phyloP scores from a whole-genome alignment of 2,329 filamentous ascomycete species.

The Dissoconium aciculare region DNA sequence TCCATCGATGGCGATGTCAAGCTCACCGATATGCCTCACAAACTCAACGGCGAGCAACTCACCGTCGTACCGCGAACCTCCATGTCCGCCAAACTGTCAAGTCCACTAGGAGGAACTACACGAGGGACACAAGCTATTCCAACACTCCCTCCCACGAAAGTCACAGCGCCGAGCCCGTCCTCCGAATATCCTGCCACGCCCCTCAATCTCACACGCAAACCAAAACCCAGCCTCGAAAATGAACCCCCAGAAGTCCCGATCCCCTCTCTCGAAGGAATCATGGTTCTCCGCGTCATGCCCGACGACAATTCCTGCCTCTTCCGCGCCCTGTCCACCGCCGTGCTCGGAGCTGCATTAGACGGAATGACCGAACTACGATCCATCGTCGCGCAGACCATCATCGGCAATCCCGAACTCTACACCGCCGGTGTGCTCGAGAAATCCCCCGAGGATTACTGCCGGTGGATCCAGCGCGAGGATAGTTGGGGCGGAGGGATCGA shows the following conservation, averaged over 20 bases:
- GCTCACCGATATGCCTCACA: constrained; percentile 43
- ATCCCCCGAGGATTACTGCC: constrained; percentile 57
- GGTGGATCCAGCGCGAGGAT: constrained; percentile 63
- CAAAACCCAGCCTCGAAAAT: constrained; percentile 32
- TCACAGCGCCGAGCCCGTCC: constrained; percentile 14
- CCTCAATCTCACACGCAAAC: constrained; percentile 27
- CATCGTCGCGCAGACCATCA: constrained; percentile 66
- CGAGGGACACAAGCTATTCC: constrained; percentile 13
- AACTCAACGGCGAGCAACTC: constrained; percentile 53
- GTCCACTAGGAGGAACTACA: constrained; percentile 16
- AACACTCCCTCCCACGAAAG: constrained; percentile 13
- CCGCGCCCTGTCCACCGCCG: constrained; percentile 66
- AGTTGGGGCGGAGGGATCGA: constrained; percentile 90
- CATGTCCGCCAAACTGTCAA: constrained; percentile 22
- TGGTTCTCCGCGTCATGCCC: constrained; percentile 81
- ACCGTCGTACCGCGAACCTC: constrained; percentile 42
- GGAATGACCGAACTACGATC: constrained; percentile 58
- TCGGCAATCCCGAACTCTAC: constrained; percentile 56
- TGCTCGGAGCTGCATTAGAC: constrained; percentile 50
- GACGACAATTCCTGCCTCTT: constrained; percentile 95
- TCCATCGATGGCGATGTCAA: constrained; percentile 34
- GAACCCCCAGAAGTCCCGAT: constrained; percentile 49
- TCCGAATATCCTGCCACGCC: constrained; percentile 19
- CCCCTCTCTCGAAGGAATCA: constrained; percentile 39
- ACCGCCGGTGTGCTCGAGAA: constrained; percentile 61